phyloP scores from a whole-genome alignment of 192 early-diverging fungal genomes.

The Funneliformis mosseae region DNA sequence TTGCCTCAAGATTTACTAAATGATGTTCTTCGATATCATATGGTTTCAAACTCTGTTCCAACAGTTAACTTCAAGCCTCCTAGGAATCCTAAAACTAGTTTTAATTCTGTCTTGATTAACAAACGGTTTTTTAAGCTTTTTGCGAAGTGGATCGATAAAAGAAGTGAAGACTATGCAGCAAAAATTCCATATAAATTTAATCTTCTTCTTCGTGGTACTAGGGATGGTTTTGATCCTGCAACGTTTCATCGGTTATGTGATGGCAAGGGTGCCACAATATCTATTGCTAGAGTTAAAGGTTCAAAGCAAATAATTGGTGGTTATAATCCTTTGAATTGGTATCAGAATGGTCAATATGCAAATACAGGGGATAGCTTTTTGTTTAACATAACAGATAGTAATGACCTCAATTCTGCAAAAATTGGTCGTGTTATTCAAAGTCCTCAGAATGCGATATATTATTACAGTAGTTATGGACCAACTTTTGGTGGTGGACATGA shows the following conservation, averaged over 20 bases:
- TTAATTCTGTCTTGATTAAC: neutral
- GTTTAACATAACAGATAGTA: neutral
- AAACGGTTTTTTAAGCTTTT: neutral
- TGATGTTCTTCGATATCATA: neutral
- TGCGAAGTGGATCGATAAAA: neutral
- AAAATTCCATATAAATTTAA: neutral
- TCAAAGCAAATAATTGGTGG: neutral
- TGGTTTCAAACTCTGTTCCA: neutral
- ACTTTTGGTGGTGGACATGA: neutral
- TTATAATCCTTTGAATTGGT: neutral
- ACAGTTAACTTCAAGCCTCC: neutral
- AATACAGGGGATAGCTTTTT: neutral
- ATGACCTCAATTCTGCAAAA: neutral
- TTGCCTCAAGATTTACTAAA: neutral
- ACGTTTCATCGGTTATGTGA: neutral
- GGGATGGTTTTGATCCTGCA: neutral
- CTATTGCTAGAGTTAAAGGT: neutral
- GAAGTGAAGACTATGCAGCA: neutral
- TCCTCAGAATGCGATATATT: neutral
- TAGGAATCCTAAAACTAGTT: neutral
- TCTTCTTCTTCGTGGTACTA: neutral
- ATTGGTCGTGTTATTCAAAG: neutral
- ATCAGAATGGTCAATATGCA: no score
- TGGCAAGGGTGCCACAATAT: neutral
- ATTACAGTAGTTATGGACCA: neutral